Percentiles rank a stretch among this genome's conserved stretches.
These are phyloP conservation scores for Gaeumannomyces sp. DNA, from an alignment of 2,329 filamentous ascomycete genomes.

Conservation along the genomic window DNA sequence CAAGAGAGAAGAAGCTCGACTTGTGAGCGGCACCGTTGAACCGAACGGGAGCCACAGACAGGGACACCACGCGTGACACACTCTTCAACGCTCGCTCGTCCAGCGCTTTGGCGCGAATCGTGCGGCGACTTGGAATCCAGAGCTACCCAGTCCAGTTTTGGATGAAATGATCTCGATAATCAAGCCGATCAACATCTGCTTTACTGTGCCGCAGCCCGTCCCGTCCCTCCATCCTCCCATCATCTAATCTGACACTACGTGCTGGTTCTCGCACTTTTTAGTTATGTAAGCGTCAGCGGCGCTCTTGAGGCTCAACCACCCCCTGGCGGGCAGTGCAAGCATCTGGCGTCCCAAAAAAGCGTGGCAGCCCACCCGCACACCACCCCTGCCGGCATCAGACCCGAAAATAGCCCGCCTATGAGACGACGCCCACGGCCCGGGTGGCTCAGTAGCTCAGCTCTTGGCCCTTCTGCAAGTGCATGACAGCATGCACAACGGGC, in stretches of 20 bases:
- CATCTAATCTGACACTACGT: not conserved
- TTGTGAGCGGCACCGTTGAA: not conserved
- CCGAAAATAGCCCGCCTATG: conserved; percentile 1
- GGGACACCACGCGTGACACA: too few relatives aligned
- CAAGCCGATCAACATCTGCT: not conserved
- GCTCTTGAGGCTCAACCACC: not conserved
- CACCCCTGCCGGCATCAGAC: not conserved
- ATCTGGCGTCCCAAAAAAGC: not conserved
- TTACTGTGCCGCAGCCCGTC: not conserved
- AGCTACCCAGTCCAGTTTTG: not conserved
- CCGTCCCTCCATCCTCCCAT: too few relatives aligned
- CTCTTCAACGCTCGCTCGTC: not conserved
- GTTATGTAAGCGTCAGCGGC: not conserved
- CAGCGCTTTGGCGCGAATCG: not conserved
- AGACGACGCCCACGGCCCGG: not conserved
- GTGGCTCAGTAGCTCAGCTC: too few relatives aligned
- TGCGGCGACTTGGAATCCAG: too few relatives aligned
- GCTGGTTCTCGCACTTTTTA: not conserved
- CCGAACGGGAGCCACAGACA: not conserved
- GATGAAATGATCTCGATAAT: not conserved
- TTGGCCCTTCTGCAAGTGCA: not conserved
- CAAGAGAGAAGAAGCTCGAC: not conserved
- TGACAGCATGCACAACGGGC: not conserved
- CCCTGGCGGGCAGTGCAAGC: not conserved
- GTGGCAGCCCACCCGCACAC: not conserved